Conservation (phyloP, 768 basidiomycete genomes). For the Lactarius vividus region DNA sequence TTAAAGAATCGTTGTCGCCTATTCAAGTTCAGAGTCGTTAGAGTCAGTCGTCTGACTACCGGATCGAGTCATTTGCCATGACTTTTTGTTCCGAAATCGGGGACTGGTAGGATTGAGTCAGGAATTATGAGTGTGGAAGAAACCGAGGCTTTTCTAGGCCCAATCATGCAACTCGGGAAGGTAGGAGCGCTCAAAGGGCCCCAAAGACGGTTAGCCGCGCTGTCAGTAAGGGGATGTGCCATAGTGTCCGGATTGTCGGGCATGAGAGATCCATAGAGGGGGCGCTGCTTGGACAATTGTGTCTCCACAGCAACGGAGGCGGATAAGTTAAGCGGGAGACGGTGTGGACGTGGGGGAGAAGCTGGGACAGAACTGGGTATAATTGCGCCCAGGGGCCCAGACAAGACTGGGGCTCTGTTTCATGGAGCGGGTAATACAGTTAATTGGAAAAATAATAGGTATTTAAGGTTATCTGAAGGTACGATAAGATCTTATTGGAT, state of each 20-base stretch:
- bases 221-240: conserved; percentile 18
- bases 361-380: background rate
- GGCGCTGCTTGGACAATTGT: conserved; percentile 8
- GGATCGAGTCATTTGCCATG: conserved; percentile 14
- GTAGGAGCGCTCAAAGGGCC: conserved; percentile 20
- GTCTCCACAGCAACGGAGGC: conserved; percentile 26
- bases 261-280: background rate
- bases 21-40: background rate
- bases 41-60: conserved; percentile 9
- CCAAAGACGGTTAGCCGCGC: conserved; percentile 23
- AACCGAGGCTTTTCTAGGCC: conserved; percentile 18
- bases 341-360: background rate
- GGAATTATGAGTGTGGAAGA: conserved; percentile 16
- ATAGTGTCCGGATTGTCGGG: conserved; percentile 16
- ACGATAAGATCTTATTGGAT: conserved; percentile 8
- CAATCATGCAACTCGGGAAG: conserved; percentile 4
- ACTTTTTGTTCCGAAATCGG: conserved; percentile 8
- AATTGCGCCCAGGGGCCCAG: conserved; percentile 13
- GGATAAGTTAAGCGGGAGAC: conserved; percentile 1
- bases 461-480: background rate
- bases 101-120: background rate
- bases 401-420: background rate
- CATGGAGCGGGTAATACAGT: background rate
- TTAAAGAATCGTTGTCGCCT: conserved; percentile 4
- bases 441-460: conserved; percentile 3